Base-by-base conservation (phyloP, 345 rosid genomes). In the Moricandia arvensis region DNA sequence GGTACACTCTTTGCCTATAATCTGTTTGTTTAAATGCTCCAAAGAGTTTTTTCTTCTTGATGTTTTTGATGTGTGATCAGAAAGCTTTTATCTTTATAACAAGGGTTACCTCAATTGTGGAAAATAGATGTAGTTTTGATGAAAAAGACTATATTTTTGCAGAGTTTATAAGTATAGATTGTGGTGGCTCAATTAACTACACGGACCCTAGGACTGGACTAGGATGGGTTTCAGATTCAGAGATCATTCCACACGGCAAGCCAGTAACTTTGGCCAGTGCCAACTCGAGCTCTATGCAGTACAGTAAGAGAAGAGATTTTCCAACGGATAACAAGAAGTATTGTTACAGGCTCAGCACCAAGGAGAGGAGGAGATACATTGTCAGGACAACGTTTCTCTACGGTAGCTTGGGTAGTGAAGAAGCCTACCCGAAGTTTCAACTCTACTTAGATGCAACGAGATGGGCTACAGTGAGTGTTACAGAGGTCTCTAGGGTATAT, bases 81-180 rank as follows among this genome's bases (percentile, higher is more conserved):
- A 65, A 60, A 62, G 68, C 12, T 55, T 47, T 26, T 11, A 49
- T 63, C 66, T 75, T 62, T 31, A 12, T 26, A 27, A 53, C 55
- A 26, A 26, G 64, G 31, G 4, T 60, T 16, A 27, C 31, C 43
- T 68, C 33, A 21, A 57, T 27, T 16, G 12, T 62, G 26, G 49
- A 2, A 29, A 41, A 2, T 35, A 31, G 9, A 47, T 65, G 59
- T 8, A 5, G 34, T 72, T 51, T 66, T 71, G 59, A 63, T 78
- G 58, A 43, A 49, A 27, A 49, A 27, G 57, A 2, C 47, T 58
- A 41, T 73, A 11, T 43, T 68, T 16, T 37, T 76, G 66, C 70
- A 96, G 99, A 93, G 59, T 96, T 96, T 75, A 57, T 85, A 66
- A 96, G 98, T 78, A 84, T 96, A 82, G 98, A 96, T 70, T 96